Conservation (phyloP, 768 basidiomycete genomes). For the Xerocomellus chrysenteron region DNA sequence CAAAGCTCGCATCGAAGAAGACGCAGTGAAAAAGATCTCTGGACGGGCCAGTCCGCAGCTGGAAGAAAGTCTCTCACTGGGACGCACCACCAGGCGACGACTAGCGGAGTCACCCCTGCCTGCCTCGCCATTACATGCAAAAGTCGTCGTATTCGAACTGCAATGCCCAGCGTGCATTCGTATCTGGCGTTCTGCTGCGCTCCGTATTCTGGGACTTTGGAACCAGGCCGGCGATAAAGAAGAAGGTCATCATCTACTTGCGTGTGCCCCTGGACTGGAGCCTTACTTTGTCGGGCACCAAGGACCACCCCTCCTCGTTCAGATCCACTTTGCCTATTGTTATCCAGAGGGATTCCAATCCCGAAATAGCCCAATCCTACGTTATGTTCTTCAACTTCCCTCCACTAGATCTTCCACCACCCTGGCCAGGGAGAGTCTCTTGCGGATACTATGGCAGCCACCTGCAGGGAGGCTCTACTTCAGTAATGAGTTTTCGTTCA, state of each 20-base stretch:
- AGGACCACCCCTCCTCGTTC: background rate
- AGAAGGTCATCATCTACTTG: background rate
- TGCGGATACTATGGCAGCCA: no score
- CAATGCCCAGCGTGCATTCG: conserved; percentile 33
- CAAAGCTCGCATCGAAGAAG: conserved; percentile 26
- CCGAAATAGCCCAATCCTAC: background rate
- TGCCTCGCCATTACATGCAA: conserved; percentile 25
- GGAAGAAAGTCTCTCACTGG: background rate
- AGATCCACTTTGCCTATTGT: background rate
- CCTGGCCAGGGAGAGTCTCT: no score
- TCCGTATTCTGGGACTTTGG: conserved; percentile 22
- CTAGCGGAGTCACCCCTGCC: conserved; percentile 36
- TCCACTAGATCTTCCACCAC: no score
- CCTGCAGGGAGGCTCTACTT: no score
- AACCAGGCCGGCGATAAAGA: no score
- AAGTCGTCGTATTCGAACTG: conserved; percentile 40
- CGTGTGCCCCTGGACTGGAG: background rate
- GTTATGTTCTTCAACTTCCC: background rate
- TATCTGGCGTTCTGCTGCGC: conserved; percentile 40
- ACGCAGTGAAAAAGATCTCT: conserved; percentile 13
- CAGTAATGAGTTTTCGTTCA: no score
- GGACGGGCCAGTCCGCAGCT: conserved; percentile 9
- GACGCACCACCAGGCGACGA: background rate
- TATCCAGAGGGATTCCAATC: no score
- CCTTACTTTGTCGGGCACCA: background rate